A percentile compares a stretch with the other conserved stretches of the same genome.
Conservation (phyloP, 2,329 filamentous ascomycete species). For the Hysterium pulicare region DNA sequence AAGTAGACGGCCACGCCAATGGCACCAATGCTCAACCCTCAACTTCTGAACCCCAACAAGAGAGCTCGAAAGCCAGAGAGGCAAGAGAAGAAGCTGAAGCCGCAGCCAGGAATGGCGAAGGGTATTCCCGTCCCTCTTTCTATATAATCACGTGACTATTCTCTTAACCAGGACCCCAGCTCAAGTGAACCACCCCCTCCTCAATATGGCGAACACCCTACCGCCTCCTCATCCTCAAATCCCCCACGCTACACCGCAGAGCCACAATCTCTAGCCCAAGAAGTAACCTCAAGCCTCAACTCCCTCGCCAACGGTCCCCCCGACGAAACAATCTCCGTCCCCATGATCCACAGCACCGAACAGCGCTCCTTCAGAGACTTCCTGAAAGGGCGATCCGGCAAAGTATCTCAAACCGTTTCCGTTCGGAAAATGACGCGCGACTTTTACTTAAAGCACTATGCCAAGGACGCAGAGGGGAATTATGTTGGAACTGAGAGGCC, state of each 20-base stretch:
- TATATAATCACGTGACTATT: neutral
- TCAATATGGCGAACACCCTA: neutral
- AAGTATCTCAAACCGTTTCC: constrained; percentile 18
- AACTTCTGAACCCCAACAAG: too few relatives aligned
- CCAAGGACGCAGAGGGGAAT: constrained; percentile 26
- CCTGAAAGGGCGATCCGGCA: constrained; percentile 10
- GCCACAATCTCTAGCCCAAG: constrained; percentile 10
- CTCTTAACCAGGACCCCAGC: neutral
- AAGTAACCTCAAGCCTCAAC: constrained; percentile 11
- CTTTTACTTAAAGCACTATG: constrained; percentile 26
- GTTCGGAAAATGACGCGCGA: constrained; percentile 25
- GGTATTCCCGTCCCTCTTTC: neutral
- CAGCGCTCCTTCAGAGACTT: constrained; percentile 14
- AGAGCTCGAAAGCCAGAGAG: neutral
- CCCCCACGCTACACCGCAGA: neutral
- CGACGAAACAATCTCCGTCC: constrained; percentile 16
- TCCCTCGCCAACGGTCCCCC: constrained; percentile 14
- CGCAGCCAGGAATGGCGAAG: neutral
- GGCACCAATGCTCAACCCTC: too few relatives aligned
- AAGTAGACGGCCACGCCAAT: neutral
- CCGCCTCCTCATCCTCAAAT: neutral
- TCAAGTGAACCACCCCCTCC: neutral
- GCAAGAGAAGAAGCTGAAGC: neutral
- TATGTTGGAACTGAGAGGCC: constrained; percentile 22
- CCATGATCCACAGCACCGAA: constrained; percentile 20